A percentile compares a stretch with the other conserved stretches of the same genome.
Conservation (phyloP, 2,329 filamentous ascomycete genomes). For the Paramyrothecium sp. region DNA sequence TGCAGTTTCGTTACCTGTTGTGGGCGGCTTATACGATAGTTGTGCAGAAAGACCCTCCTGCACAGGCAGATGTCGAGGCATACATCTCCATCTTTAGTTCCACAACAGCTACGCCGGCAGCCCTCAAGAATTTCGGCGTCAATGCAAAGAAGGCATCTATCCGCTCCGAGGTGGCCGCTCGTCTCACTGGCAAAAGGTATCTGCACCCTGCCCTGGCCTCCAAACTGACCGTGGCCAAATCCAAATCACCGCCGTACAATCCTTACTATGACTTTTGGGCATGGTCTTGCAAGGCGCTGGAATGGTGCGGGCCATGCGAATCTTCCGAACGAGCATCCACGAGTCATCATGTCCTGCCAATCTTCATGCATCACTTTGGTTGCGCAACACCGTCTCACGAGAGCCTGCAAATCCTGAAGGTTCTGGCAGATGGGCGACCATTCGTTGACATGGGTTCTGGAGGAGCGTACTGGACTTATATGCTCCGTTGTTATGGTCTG, state of each 20-base stretch:
- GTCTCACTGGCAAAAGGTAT: constrained; percentile 53
- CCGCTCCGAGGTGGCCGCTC: constrained; percentile 51
- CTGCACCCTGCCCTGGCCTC: constrained; percentile 41
- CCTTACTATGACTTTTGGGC: constrained; percentile 68
- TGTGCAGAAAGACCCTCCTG: constrained; percentile 43
- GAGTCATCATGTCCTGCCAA: constrained; percentile 67
- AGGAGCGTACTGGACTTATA: constrained; percentile 74
- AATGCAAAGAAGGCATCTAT: constrained; percentile 66
- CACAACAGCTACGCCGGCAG: constrained; percentile 55
- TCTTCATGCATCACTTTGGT: constrained; percentile 78
- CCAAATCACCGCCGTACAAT: constrained; percentile 52
- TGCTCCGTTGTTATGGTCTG: constrained; percentile 61
- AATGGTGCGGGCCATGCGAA: constrained; percentile 62
- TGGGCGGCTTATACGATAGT: too few relatives aligned
- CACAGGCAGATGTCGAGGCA: constrained; percentile 58
- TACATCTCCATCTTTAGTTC: constrained; percentile 68
- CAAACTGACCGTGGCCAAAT: constrained; percentile 42
- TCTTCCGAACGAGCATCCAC: constrained; percentile 50
- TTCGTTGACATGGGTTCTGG: constrained; percentile 69
- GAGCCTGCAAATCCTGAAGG: constrained; percentile 57
- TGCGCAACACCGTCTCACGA: constrained; percentile 70
- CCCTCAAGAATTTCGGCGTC: constrained; percentile 60
- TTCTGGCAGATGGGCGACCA: constrained; percentile 49
- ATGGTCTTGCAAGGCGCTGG: constrained; percentile 62
- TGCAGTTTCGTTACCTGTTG: neutral